Base-by-base conservation (phyloP, 1,139 yeast genomes). In the Trichomonascaceae sp. region DNA sequence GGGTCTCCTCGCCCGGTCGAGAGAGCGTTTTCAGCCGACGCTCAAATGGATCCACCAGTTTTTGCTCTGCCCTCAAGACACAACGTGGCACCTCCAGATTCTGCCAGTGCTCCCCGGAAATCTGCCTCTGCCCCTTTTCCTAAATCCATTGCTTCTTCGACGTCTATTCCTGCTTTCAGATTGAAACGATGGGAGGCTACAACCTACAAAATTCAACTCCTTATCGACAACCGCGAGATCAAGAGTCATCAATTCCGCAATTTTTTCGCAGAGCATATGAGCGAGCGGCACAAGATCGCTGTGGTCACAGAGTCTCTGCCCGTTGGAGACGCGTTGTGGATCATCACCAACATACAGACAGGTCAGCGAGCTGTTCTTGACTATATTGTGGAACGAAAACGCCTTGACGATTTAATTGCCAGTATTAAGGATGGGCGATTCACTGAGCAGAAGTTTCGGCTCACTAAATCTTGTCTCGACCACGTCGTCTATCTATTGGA, bases 281-380 rank as follows among this genome's bases (percentile, higher is more conserved):
- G 23, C 6, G 50, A 48, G 1, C 50, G 61, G 11, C 54, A 65
- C 17, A 75, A 74, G 0, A 60, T 80, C 1, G 55, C 59, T 3
- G 64, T 73, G 34, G 77, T 71, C 16, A 70, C 69, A 0, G 57
- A 71, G 32, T 63, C 79, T 1, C 60, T 92, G 27, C 62, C 93
- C 0, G 72, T 87, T 2, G 97, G 98, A 1, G 99, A 92, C 60
- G 75, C 78, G 1, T 46, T 80, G 6, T 92, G 98, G 98, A 66
- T 85, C 3, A 98, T 96, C 0, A 67, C 67, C 39, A 69, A 85
- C 48, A 67, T 60, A 34, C 47, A 41, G 0, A 71, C 81, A 0
- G 66, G 69, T 1, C 67, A 68, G 37, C 76, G 76, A 37, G 85
- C 76, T 2, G 76, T 82, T 1, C 56, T 92, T 15, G 82, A 87